These are phyloP conservation scores for Trypanosoma scelopori DNA, from an alignment of 208 protist species.

Conservation along the genomic window DNA sequence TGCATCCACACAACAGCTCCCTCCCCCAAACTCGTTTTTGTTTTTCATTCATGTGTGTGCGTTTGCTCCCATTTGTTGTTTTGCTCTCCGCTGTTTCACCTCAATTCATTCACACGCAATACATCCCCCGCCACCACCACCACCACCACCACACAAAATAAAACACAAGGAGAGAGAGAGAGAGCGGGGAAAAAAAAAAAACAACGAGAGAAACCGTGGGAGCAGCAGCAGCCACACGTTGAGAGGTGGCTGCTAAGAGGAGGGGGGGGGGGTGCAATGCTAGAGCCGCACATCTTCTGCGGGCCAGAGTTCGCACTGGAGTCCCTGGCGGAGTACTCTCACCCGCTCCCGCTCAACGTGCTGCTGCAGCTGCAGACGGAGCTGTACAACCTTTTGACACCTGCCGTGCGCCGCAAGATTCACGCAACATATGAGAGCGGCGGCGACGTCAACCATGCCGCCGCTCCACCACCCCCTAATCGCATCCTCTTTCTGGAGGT, in stretches of 20 bases:
- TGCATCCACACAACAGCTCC: not conserved
- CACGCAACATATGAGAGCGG: slow-evolving; percentile 50
- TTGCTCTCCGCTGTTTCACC: too few relatives aligned
- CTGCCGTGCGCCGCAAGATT: slow-evolving; percentile 60
- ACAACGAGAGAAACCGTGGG: too few relatives aligned
- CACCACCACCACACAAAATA: too few relatives aligned
- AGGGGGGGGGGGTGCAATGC: slow-evolving; percentile 89
- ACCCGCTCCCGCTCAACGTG: slow-evolving; percentile 92
- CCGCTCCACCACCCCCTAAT: slow-evolving; percentile 38
- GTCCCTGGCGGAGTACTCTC: slow-evolving; percentile 72
- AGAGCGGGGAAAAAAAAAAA: too few relatives aligned
- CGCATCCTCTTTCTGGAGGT: slow-evolving; percentile 37
- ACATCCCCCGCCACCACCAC: too few relatives aligned
- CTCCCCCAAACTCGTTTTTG: too few relatives aligned
- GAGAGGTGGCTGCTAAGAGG: too few relatives aligned
- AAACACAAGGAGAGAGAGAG: too few relatives aligned
- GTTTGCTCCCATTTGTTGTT: too few relatives aligned
- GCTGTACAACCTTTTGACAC: slow-evolving; percentile 80
- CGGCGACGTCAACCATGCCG: slow-evolving; percentile 1
- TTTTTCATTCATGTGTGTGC: too few relatives aligned
- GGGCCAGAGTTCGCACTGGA: slow-evolving; percentile 94
- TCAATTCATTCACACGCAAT: too few relatives aligned
- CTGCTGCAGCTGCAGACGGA: slow-evolving; percentile 93
- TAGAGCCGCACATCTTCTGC: slow-evolving; percentile 98
- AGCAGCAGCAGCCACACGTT: too few relatives aligned